phyloP scores from a whole-genome alignment of 257 asterid genomes.

The Striga asiatica region DNA sequence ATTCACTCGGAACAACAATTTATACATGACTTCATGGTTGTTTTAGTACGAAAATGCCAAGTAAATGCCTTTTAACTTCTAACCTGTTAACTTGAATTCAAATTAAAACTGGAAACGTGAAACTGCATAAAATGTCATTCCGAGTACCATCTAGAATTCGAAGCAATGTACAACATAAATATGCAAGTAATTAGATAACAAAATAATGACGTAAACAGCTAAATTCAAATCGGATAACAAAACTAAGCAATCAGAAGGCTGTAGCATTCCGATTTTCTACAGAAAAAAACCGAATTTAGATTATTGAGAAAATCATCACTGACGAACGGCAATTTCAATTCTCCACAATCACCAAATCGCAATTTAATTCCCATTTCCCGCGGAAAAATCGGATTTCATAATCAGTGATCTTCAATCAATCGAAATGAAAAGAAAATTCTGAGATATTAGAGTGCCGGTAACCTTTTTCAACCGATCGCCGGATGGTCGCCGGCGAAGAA shows the following conservation, averaged over 20 bases:
- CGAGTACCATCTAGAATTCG: background rate
- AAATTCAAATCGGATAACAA: too few relatives aligned
- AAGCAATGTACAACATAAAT: too few relatives aligned
- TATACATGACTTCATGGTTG: background rate
- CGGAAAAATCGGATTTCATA: background rate
- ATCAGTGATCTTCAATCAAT: background rate
- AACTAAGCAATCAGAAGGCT: too few relatives aligned
- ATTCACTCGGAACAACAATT: too few relatives aligned
- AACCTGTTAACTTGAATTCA: background rate
- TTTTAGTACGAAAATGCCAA: background rate
- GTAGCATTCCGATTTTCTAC: too few relatives aligned
- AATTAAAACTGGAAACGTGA: background rate
- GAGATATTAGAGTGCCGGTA: background rate
- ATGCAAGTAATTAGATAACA: too few relatives aligned
- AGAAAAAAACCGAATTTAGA: background rate
- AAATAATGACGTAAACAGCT: too few relatives aligned
- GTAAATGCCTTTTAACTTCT: background rate
- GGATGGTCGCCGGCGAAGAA: constrained; percentile 14
- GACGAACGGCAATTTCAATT: background rate
- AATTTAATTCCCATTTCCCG: too few relatives aligned
- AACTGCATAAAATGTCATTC: background rate
- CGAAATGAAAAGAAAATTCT: too few relatives aligned
- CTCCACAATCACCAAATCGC: constrained; percentile 3
- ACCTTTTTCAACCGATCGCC: constrained; percentile 21
- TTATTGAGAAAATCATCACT: background rate